A percentile compares a stretch with the other conserved stretches of the same genome.
phyloP scores from a whole-genome alignment of 495 filamentous ascomycete genomes.

The Glonium stellatum region DNA sequence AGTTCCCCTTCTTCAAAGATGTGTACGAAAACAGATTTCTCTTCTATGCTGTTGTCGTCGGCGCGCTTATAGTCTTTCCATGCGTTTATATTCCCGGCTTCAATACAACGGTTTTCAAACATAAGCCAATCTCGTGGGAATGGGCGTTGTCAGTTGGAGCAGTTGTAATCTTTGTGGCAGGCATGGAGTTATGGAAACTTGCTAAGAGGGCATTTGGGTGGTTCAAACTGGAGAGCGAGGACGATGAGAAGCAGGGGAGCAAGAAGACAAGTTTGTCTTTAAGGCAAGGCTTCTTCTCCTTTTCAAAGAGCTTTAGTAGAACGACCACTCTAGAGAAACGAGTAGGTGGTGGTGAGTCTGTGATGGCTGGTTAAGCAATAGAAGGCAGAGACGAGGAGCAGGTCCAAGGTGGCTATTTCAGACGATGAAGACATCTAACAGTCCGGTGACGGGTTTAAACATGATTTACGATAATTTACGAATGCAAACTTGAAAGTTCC shows the following conservation, averaged over 20 bases:
- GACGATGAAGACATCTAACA: no score
- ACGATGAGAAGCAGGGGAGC: slow-evolving; percentile 1
- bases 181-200: not conserved
- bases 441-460: no score
- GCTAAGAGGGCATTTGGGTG: slow-evolving; percentile 16
- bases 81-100: slow-evolving; percentile 62
- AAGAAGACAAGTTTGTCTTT: slow-evolving; percentile 1
- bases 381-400: no score
- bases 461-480: no score
- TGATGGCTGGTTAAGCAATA: no score
- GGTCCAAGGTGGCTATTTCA: no score
- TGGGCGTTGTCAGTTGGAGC: slow-evolving; percentile 42
- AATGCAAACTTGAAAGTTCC: no score
- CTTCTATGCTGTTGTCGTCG: slow-evolving; percentile 61
- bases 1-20: slow-evolving; percentile 54
- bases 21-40: slow-evolving; percentile 59
- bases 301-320: slow-evolving; percentile 17
- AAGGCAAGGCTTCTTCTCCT: slow-evolving; percentile 18
- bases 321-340: slow-evolving; percentile 16
- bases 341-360: not conserved
- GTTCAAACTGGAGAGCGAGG: slow-evolving; percentile 15
- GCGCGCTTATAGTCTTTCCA: slow-evolving; percentile 56
- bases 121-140: slow-evolving; percentile 60
- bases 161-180: not conserved
- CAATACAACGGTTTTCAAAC: slow-evolving; percentile 65